Evolutionary conservation across 495 filamentous ascomycete species (phyloP), one percentile per base, ranked within the genome.

Genomic region (Tuber borchii): DNA sequence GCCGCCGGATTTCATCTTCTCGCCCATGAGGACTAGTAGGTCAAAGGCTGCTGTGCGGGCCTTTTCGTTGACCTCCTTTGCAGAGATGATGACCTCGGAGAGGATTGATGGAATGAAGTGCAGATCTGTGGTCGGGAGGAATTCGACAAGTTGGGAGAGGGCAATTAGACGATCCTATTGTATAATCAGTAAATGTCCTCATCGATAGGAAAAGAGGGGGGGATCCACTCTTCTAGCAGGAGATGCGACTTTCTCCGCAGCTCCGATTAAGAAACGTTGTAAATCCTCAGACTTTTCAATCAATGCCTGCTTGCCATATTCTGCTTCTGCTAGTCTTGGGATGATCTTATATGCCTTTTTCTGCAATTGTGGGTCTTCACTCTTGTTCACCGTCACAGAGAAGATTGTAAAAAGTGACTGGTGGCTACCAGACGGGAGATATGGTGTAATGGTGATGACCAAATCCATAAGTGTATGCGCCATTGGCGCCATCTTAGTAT

Each of bases 281-380:
- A 98, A 86, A 81, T 97, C 93, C 0, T 81, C 78, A 75, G 88
- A 91, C 73, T 93, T 90, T 76, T 92, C 89, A 77, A 87, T 79
- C 9, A 99, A 87, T 20, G 94, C 93, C 8, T 85, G 85, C 46
- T 86, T 87, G 22, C 96, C 96, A 42, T 85, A 87, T n/a, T 90
- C 87, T 10, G 93, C 94, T 44, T 92, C 90, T 4, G 92, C 91
- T 68, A 99, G 88, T 44, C 95, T 90, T 12, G 95, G 95, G 73
- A 99, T 93, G 71, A 99, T 87, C 84, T 98, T 97, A 87, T 98
- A 99, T 5, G 95, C 95, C 85, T 99, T 99, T 89, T 99, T 99
- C 83, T 98, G 93, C n/a, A 99, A 87, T 82, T 97, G 95, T 40
- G 95, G 91, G 77, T 98, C 96, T 46, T 90, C 87, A 70, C 88